Evolutionary conservation across 768 basidiomycete genomes (phyloP).

Genomic region (Guyanaporus albipodus): DNA sequence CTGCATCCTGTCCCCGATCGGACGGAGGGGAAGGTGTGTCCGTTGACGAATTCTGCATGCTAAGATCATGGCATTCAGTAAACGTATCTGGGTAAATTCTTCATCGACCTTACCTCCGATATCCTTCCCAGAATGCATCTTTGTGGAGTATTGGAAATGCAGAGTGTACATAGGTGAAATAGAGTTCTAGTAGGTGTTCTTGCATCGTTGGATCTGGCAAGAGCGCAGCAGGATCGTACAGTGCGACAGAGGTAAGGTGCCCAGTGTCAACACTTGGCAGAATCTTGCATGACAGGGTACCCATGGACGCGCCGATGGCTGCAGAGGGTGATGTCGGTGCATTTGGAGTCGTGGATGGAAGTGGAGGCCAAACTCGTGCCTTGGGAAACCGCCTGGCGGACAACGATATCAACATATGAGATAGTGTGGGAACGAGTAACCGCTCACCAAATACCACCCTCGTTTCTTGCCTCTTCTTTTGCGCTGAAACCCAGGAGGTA

Average conservation of each 20-base stretch:
- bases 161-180: slow-evolving; percentile 80
- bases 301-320: slow-evolving; percentile 2
- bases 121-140: slow-evolving; percentile 59
- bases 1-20: slow-evolving; percentile 12
- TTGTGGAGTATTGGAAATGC: slow-evolving; percentile 77
- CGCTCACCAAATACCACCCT: slow-evolving; percentile 72
- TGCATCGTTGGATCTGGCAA: slow-evolving; percentile 61
- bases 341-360: slow-evolving; percentile 29
- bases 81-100: neutral
- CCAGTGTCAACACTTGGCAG: slow-evolving; percentile 2
- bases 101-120: slow-evolving; percentile 35
- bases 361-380: slow-evolving; percentile 84
- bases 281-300: slow-evolving; percentile 3
- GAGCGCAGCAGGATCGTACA: slow-evolving; percentile 35
- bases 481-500: slow-evolving; percentile 65
- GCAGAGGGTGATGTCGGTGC: slow-evolving; percentile 16
- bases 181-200: slow-evolving; percentile 67
- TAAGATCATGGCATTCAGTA: slow-evolving; percentile 1
- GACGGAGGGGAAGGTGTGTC: slow-evolving; percentile 33
- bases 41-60: slow-evolving; percentile 23
- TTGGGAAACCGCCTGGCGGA: slow-evolving; percentile 70
- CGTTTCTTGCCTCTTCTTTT: slow-evolving; percentile 60
- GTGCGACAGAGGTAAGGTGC: slow-evolving; percentile 22
- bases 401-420: slow-evolving; percentile 15
- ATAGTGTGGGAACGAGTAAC: neutral